Evolutionary conservation across 2,329 filamentous ascomycete genomes (phyloP), one percentile per base, ranked within the genome.

Genomic region (Paraconiothyrium sp.): DNA sequence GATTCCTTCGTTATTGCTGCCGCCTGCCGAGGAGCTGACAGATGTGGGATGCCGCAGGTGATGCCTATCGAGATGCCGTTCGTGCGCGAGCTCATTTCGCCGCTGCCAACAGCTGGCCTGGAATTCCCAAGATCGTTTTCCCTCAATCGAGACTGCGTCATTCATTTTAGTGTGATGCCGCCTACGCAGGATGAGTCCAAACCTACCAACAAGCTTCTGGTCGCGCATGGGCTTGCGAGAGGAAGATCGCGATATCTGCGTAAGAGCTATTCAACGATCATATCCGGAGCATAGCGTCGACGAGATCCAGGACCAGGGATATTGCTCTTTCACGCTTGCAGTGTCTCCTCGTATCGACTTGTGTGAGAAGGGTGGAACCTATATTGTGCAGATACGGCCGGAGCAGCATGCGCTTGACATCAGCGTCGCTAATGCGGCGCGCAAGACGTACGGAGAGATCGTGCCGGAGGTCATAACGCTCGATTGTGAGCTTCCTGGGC

Each of bases 371-470:
- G 16, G 4, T 37, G 41, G 13, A 10, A 20, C 39, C 8, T 27
- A 59, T 11, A 67, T 77, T 7, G 54, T 76, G 7, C 75, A 77
- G 54, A 43, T 77, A n/a, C 69, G 75, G 3, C 70, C 74, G 7
- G 7, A 54, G 7, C 66, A 63, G 50, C 67, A 76, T 58, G 57
- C 64, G 0, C 62, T 76, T 4, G 65, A 74, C 47, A 48, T 74
- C n/a, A 8, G 56, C 8, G 66, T 74, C 13, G 48, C 63, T 3
- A 47, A 37, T 3, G 64, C 62, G 16, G 77, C 77, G 4, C 64
- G 52, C 43, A 41, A 20, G 0, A 62, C 58, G 1, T 77, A 78
- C 51, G 57, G 67, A 1, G n/a, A 20, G 3, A 58, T 71, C 20
- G 74, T 67, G n/a, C 76, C 78, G 1, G 55, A 9, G 6, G 54